These are phyloP conservation scores for Rosa chinensis DNA, from an alignment of 306 rosid species.

Conservation along the genomic window DNA sequence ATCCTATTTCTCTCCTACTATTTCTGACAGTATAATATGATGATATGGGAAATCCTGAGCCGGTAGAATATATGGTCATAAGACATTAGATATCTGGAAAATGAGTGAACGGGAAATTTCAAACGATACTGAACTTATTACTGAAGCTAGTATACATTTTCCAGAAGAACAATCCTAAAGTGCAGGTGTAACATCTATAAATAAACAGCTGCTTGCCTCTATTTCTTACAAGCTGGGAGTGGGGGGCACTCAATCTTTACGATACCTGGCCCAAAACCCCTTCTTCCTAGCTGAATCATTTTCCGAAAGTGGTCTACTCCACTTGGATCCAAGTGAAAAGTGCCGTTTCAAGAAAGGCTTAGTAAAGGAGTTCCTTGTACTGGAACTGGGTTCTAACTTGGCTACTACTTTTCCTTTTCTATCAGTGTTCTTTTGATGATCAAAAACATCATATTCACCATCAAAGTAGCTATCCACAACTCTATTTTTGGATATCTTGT, in stretches of 20 bases:
- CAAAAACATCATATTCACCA: constrained; percentile 51
- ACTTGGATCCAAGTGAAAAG: constrained; percentile 72
- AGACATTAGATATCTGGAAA: neutral
- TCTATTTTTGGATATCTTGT: constrained; percentile 65
- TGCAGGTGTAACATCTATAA: constrained; percentile 30
- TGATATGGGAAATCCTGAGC: neutral
- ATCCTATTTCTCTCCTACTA: too few species aligned
- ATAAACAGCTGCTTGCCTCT: constrained; percentile 25
- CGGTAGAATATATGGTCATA: neutral
- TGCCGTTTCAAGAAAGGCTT: constrained; percentile 71
- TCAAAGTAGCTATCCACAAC: constrained; percentile 70
- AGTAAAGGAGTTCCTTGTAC: constrained; percentile 52
- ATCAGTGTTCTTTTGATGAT: constrained; percentile 39
- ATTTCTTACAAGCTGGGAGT: neutral
- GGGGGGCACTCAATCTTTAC: constrained; percentile 38
- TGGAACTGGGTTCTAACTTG: constrained; percentile 67
- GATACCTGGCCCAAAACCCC: constrained; percentile 63
- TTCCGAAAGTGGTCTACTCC: constrained; percentile 58
- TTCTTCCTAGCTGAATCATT: constrained; percentile 64
- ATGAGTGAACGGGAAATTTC: constrained; percentile 19
- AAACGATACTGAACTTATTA: constrained; percentile 31
- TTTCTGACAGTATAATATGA: neutral
- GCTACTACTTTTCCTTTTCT: constrained; percentile 43
- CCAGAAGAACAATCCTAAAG: constrained; percentile 31
- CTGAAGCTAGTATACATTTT: constrained; percentile 35